Conservation (phyloP, 2,329 filamentous ascomycete species). For the Fusarium compactum region DNA sequence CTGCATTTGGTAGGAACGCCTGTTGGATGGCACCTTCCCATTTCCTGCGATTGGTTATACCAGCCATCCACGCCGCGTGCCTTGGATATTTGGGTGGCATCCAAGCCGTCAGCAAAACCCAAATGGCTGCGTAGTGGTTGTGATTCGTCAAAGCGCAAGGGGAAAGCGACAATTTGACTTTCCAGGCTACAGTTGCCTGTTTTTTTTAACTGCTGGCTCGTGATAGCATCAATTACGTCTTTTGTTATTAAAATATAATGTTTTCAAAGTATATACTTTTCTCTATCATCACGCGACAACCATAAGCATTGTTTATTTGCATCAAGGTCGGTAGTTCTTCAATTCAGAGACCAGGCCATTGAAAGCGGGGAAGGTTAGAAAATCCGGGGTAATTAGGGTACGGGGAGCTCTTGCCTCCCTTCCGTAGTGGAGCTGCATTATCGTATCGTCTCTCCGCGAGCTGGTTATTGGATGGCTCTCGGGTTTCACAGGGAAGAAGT, state of each 20-base stretch:
- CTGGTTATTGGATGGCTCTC: slow-evolving; percentile 16
- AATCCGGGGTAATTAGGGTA: slow-evolving; percentile 48
- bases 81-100: slow-evolving; percentile 30
- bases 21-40: slow-evolving; percentile 40
- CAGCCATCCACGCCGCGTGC: slow-evolving; percentile 26
- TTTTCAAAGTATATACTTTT: not conserved
- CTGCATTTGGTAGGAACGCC: slow-evolving; percentile 41
- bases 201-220: slow-evolving; percentile 1
- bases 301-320: not conserved
- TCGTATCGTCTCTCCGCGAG: slow-evolving; percentile 5
- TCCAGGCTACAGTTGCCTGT: slow-evolving; percentile 1
- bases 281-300: slow-evolving; percentile 24
- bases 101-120: slow-evolving; percentile 35
- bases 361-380: slow-evolving; percentile 40
- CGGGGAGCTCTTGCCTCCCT: slow-evolving; percentile 39
- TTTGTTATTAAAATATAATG: not conserved
- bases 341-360: slow-evolving; percentile 12
- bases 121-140: slow-evolving; percentile 27
- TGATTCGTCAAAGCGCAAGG: slow-evolving; percentile 41
- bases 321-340: slow-evolving; percentile 38
- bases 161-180: slow-evolving; percentile 17
- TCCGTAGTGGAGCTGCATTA: slow-evolving; percentile 38
- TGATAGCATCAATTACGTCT: not conserved
- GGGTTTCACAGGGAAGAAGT: slow-evolving; percentile 13
- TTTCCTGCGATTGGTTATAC: slow-evolving; percentile 35